phyloP scores from a whole-genome alignment of 177 flowering plant species.

The Telopea speciosissima region DNA sequence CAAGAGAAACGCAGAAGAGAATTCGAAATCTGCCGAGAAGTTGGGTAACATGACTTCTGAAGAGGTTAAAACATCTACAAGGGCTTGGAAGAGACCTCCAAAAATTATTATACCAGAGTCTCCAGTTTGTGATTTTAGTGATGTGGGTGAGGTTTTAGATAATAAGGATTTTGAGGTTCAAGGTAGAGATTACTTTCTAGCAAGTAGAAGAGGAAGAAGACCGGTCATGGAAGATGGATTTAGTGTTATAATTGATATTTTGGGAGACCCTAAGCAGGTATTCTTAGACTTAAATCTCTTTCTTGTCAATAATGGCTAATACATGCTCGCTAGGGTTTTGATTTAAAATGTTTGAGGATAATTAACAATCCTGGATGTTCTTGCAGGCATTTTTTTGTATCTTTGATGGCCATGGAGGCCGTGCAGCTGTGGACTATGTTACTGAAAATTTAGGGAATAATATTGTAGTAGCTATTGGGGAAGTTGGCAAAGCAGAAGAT shows the following conservation, averaged over 20 bases:
- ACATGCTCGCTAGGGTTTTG: too few relatives aligned
- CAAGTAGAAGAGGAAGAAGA: conserved; percentile 18
- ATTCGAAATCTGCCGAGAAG: neutral
- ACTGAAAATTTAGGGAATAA: conserved; percentile 45
- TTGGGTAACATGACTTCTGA: too few relatives aligned
- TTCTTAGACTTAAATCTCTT: neutral
- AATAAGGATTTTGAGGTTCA: conserved; percentile 19
- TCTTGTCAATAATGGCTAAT: too few relatives aligned
- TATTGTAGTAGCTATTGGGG: conserved; percentile 30
- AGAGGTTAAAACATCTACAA: neutral
- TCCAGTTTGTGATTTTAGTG: conserved; percentile 8
- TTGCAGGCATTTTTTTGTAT: conserved; percentile 52
- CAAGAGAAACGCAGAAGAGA: neutral
- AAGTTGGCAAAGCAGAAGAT: conserved; percentile 7
- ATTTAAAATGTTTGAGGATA: too few relatives aligned
- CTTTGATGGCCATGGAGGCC: conserved; percentile 67
- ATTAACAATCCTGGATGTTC: too few relatives aligned
- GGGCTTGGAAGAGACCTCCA: conserved; percentile 27
- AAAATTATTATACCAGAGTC: conserved; percentile 26
- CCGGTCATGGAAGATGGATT: conserved; percentile 18
- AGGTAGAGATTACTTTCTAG: conserved; percentile 29
- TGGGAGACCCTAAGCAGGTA: conserved; percentile 41
- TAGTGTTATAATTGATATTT: conserved; percentile 9
- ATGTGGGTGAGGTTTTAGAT: conserved; percentile 8
- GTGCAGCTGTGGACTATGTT: conserved; percentile 46